These are phyloP conservation scores for Dryadomyces quercus-mongolicae DNA, from an alignment of 2,329 filamentous ascomycete species.

Conservation along the genomic window DNA sequence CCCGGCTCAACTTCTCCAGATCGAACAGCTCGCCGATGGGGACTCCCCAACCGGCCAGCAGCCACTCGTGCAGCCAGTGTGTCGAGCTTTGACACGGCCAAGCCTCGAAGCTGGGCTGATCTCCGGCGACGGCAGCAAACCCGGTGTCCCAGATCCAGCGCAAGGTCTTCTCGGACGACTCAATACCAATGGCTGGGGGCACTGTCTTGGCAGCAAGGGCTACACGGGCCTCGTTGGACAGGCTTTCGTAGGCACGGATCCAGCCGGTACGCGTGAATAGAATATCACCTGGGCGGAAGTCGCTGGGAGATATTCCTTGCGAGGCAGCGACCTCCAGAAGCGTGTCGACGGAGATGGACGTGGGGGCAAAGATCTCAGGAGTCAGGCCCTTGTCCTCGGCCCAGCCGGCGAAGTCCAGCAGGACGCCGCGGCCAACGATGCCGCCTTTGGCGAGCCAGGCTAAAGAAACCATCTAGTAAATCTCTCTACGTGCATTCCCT, in stretches of 20 bases:
- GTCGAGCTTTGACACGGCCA: constrained; percentile 15
- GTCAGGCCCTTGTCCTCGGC: constrained; percentile 19
- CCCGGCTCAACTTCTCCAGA: constrained; percentile 22
- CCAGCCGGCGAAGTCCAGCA: constrained; percentile 39
- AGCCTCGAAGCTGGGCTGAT: constrained; percentile 38
- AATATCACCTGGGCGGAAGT: constrained; percentile 38
- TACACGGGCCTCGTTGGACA: not conserved
- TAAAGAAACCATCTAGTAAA: constrained; percentile 8
- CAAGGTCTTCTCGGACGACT: constrained; percentile 33
- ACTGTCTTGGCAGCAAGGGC: constrained; percentile 18
- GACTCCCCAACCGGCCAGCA: constrained; percentile 12
- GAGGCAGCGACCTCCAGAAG: constrained; percentile 30
- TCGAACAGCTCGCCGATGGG: constrained; percentile 30
- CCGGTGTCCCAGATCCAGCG: constrained; percentile 46
- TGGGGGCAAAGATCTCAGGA: constrained; percentile 25
- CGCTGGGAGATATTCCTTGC: constrained; percentile 20
- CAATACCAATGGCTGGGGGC: constrained; percentile 26
- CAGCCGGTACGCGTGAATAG: constrained; percentile 43
- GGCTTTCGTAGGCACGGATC: constrained; percentile 24
- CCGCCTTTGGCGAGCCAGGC: constrained; percentile 28
- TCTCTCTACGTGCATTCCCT: too few relatives aligned
- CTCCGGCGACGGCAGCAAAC: constrained; percentile 43
- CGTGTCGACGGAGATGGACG: constrained; percentile 27
- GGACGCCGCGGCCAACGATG: constrained; percentile 35
- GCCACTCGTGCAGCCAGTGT: constrained; percentile 11